A percentile compares a stretch with the other conserved stretches of the same genome.
phyloP scores from a whole-genome alignment of 2,329 filamentous ascomycete species.

The Apiospora pterosperma region DNA sequence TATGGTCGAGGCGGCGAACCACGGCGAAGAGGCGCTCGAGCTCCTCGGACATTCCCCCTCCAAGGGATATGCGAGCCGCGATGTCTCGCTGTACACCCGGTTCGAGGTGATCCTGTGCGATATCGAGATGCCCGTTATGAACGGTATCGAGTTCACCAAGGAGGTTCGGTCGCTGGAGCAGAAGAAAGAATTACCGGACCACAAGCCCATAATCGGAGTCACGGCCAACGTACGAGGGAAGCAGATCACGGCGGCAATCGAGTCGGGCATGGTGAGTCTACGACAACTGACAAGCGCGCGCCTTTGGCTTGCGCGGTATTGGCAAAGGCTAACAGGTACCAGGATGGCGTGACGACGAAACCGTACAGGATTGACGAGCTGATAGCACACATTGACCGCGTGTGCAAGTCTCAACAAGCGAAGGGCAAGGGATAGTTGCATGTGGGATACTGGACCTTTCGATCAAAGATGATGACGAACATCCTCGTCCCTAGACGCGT shows the following conservation, averaged over 20 bases:
- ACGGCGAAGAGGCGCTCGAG: slow-evolving; percentile 54
- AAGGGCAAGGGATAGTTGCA: background rate
- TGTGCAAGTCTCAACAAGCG: slow-evolving; percentile 10
- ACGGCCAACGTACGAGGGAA: slow-evolving; percentile 24
- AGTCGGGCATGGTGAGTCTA: slow-evolving; percentile 23
- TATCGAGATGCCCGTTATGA: slow-evolving; percentile 27
- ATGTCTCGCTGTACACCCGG: background rate
- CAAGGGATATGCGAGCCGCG: background rate
- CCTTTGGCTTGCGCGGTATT: too few species aligned
- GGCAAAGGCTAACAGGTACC: slow-evolving; percentile 3
- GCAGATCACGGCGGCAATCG: slow-evolving; percentile 21
- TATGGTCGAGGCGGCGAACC: slow-evolving; percentile 51
- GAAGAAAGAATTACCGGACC: slow-evolving; percentile 14
- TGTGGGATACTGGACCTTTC: background rate
- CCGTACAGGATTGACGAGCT: slow-evolving; percentile 23
- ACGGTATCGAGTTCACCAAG: slow-evolving; percentile 20
- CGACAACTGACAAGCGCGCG: too few species aligned
- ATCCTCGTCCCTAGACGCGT: too few species aligned
- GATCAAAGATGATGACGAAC: background rate
- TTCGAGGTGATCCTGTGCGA: slow-evolving; percentile 24
- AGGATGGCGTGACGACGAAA: slow-evolving; percentile 27
- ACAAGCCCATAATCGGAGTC: slow-evolving; percentile 22
- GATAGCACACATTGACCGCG: slow-evolving; percentile 20
- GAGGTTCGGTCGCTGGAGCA: slow-evolving; percentile 19
- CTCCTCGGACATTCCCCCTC: background rate